Evolutionary conservation across 257 asterid species (phyloP).

Genomic region (Capsicum baccatum): DNA sequence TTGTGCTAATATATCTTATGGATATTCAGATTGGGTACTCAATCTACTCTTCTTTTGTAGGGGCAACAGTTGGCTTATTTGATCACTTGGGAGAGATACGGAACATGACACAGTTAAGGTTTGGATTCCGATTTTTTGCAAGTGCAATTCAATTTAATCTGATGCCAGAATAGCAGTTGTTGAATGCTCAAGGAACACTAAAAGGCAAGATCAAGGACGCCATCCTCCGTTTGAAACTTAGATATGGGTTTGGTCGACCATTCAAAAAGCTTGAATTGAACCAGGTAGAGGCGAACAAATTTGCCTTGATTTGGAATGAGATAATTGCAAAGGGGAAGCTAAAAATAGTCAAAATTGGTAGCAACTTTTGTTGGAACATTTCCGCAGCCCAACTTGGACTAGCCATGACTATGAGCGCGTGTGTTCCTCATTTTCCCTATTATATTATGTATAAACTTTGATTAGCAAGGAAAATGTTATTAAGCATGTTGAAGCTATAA

Average conservation of each 20-base stretch:
- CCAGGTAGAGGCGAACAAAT: conserved; percentile 95
- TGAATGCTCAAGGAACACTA: conserved; percentile 73
- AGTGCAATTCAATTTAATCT: conserved; percentile 97
- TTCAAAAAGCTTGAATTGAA: conserved; percentile 89
- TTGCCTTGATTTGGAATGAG: conserved; percentile 98
- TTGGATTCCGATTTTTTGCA: conserved; percentile 97
- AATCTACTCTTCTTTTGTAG: conserved; percentile 86
- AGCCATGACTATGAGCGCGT: background rate
- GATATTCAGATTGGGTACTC: conserved; percentile 97
- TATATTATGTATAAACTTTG: too few relatives aligned
- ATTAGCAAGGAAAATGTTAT: too few relatives aligned
- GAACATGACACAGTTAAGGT: conserved; percentile 86
- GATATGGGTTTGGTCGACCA: conserved; percentile 94
- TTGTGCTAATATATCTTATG: conserved; percentile 87
- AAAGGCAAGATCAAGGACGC: conserved; percentile 84
- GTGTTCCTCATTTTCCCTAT: too few relatives aligned
- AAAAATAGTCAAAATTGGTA: background rate
- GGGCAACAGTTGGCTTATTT: conserved; percentile 91
- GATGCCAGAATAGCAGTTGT: conserved; percentile 98
- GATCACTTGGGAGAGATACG: conserved; percentile 99
- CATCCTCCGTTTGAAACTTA: conserved; percentile 81
- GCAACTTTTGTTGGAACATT: conserved; percentile 13
- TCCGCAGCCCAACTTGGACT: conserved; percentile 25
- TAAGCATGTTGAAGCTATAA: too few relatives aligned
- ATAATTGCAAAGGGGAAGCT: conserved; percentile 47